Evolutionary conservation across 1,284 basidiomycete genomes (phyloP), one percentile per base, ranked within the genome.

Genomic region (Xanthoconium separans): DNA sequence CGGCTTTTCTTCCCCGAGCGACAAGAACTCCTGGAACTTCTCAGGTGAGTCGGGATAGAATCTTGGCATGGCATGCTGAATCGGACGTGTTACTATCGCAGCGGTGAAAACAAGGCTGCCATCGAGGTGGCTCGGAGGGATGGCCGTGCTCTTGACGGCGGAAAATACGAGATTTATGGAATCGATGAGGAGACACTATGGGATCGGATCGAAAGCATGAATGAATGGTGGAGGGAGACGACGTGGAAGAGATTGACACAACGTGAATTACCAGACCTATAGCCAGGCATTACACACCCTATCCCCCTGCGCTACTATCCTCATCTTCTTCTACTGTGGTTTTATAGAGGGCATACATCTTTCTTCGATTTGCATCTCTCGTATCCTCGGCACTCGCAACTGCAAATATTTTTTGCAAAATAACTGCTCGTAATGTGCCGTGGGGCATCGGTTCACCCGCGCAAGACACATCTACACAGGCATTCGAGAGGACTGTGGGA

Each of bases 181-280:
- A 76, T 94, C 7, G 85, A 89, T 56, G 95, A 96, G 70, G 89
- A 93, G 61, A 80, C 80, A 1, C 70, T 93, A 11, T 94, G 91
- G 85, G 87, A 87, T 48, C 77, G 83, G 41, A 85, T 94, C 36
- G 80, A 86, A 57, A 77, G 77, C 49, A 87, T 95, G 83, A 87
- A 91, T 39, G 91, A 92, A 39, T 93, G 91, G 91, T 97, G 95
- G 94, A 92, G 85, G 66, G 93, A 95, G 66, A 90, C 84, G 60
- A 91, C 91, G 47, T 97, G 92, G 87, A 85, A 81, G 57, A 78
- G 94, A 56, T 73, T 97, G 54, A 85, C 94, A 59, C 82, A 85
- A 59, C 78, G 94, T 65, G 94, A 97, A 73, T 74, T 96, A 64
- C 94, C 94, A 12, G 94, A 97, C 74, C 62, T 90, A 65, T 91